phyloP scores from a whole-genome alignment of 2,329 filamentous ascomycete genomes.

The Diaporthe helianthi region DNA sequence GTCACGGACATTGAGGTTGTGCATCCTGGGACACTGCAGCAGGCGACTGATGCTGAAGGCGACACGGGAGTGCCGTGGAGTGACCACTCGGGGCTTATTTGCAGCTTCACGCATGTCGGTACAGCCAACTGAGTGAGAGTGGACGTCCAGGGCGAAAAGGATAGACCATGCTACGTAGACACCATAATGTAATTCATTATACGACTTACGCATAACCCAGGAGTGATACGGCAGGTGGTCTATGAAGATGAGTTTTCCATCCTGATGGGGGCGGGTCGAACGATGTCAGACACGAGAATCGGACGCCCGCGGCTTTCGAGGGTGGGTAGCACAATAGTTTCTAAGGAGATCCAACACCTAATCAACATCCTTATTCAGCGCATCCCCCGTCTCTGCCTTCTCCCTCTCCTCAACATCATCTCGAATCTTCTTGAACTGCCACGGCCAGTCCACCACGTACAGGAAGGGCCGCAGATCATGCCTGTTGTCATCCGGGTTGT shows the following conservation, averaged over 20 bases:
- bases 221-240: too few relatives aligned
- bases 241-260: too few relatives aligned
- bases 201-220: too few relatives aligned
- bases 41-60: too few relatives aligned
- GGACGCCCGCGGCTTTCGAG: too few relatives aligned
- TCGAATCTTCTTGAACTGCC: constrained; percentile 51
- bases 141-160: too few relatives aligned
- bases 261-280: too few relatives aligned
- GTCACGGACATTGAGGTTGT: background rate
- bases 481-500: constrained; percentile 50
- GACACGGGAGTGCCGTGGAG: background rate
- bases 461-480: constrained; percentile 50
- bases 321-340: too few relatives aligned
- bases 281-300: too few relatives aligned
- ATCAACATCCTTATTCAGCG: background rate
- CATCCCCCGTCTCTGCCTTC: constrained; percentile 29
- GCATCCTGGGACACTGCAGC: background rate
- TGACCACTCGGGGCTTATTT: constrained; percentile 1
- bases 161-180: too few relatives aligned
- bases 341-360: background rate
- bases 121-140: background rate
- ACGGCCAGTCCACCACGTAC: constrained; percentile 49
- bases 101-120: background rate
- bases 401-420: constrained; percentile 46
- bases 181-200: too few relatives aligned